phyloP scores from a whole-genome alignment of 2,329 filamentous ascomycete species.

The Orbilia oligospora region DNA sequence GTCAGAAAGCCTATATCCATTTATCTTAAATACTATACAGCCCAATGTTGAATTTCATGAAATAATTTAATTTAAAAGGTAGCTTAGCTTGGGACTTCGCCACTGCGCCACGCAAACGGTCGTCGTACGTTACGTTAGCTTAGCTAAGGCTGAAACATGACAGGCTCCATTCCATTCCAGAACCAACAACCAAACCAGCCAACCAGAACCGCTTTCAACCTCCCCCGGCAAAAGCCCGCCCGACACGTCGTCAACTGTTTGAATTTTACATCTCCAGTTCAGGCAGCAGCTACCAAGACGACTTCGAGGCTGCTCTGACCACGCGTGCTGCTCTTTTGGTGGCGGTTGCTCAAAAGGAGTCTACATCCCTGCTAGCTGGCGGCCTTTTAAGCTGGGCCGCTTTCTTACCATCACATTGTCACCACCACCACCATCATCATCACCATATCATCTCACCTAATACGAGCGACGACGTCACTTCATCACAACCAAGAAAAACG shows the following conservation, averaged over 20 bases:
- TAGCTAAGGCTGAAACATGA: slow-evolving; percentile 12
- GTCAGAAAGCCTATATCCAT: too few relatives aligned
- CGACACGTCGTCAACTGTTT: slow-evolving; percentile 50
- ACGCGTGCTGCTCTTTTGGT: slow-evolving; percentile 36
- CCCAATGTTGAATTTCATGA: too few relatives aligned
- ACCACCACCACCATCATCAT: slow-evolving; percentile 7
- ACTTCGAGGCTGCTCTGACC: slow-evolving; percentile 38
- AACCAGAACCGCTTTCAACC: slow-evolving; percentile 15
- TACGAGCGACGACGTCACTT: slow-evolving; percentile 25
- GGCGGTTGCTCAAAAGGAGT: slow-evolving; percentile 20
- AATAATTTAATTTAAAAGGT: too few relatives aligned
- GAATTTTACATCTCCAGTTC: slow-evolving; percentile 28
- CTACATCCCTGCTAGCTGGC: slow-evolving; percentile 12
- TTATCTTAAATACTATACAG: too few relatives aligned
- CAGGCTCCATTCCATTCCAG: neutral
- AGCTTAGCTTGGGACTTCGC: neutral
- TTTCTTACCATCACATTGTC: slow-evolving; percentile 7
- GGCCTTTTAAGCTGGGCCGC: neutral
- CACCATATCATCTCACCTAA: slow-evolving; percentile 8
- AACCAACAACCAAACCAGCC: slow-evolving; percentile 10
- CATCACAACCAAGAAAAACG: slow-evolving; percentile 5
- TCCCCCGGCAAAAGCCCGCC: slow-evolving; percentile 25
- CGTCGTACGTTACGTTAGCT: slow-evolving; percentile 4
- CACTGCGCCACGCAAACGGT: slow-evolving; percentile 28
- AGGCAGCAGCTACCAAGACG: neutral